Conservation (phyloP, 202 grass and related monocot species). For the Setaria italica region DNA sequence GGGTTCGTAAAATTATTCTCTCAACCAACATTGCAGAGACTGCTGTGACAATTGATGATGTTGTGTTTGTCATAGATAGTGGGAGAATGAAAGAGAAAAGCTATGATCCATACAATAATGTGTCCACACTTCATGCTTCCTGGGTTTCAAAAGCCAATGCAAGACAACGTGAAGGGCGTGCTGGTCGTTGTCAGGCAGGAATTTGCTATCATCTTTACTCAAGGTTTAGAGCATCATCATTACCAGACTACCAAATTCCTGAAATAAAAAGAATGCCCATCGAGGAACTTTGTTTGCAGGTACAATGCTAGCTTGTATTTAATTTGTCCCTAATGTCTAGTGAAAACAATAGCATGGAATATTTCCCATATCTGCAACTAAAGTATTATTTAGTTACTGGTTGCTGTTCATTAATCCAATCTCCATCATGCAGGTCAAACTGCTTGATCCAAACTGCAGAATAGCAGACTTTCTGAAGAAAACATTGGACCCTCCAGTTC, state of each 20-base stretch:
- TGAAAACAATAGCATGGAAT: conserved; percentile 13
- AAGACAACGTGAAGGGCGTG: conserved; percentile 88
- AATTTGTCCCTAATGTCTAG: conserved; percentile 25
- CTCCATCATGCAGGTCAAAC: conserved; percentile 67
- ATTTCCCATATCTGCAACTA: conserved; percentile 19
- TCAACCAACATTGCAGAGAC: conserved; percentile 99
- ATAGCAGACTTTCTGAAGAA: conserved; percentile 87
- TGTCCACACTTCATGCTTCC: conserved; percentile 94
- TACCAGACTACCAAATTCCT: conserved; percentile 83
- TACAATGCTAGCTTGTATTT: conserved; percentile 42
- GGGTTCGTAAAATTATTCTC: conserved; percentile 95
- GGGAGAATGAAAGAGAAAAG: conserved; percentile 99
- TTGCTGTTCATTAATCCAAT: conserved; percentile 36
- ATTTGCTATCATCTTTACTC: conserved; percentile 96
- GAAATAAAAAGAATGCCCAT: conserved; percentile 99
- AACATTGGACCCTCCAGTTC: conserved; percentile 83
- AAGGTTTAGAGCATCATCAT: conserved; percentile 74
- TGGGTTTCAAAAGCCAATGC: conserved; percentile 96
- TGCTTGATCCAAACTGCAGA: conserved; percentile 77
- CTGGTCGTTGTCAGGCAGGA: conserved; percentile 93
- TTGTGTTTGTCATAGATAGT: conserved; percentile 95
- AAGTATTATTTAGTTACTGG: conserved; percentile 33
- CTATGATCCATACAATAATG: conserved; percentile 98
- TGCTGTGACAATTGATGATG: conserved; percentile 96
- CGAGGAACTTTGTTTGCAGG: conserved; percentile 97